A percentile compares a stretch with the other conserved stretches of the same genome.
phyloP scores from a whole-genome alignment of 2,329 filamentous ascomycete species.

The Nemania abortiva region DNA sequence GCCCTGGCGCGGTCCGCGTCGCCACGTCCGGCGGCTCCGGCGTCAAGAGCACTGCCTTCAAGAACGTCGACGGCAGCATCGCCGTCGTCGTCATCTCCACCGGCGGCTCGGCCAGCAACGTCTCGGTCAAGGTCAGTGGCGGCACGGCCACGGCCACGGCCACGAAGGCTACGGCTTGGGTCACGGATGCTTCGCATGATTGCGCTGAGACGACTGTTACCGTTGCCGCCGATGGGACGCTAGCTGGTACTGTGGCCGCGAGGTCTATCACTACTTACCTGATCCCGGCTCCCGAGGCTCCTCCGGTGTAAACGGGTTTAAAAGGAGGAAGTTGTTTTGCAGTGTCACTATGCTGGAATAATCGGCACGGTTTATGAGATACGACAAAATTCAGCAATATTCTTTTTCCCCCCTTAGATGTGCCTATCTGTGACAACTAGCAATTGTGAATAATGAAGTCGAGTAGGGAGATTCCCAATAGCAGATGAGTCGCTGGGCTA shows the following conservation, averaged over 20 bases:
- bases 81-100: constrained; percentile 54
- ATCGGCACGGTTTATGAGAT: background rate
- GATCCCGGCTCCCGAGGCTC: constrained; percentile 39
- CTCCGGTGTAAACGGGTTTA: constrained; percentile 17
- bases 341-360: background rate
- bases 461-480: background rate
- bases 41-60: constrained; percentile 53
- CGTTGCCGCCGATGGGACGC: constrained; percentile 39
- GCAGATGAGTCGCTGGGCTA: background rate
- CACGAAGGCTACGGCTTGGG: constrained; percentile 46
- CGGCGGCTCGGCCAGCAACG: constrained; percentile 36
- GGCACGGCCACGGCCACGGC: constrained; percentile 19
- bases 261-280: constrained; percentile 48
- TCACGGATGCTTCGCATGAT: constrained; percentile 45
- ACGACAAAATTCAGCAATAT: background rate
- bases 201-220: constrained; percentile 43
- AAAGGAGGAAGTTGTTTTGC: background rate
- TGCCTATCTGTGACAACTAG: background rate
- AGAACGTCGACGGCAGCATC: constrained; percentile 54
- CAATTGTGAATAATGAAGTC: background rate
- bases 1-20: constrained; percentile 54
- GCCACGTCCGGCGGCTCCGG: constrained; percentile 47
- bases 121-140: constrained; percentile 40
- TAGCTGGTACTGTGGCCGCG: constrained; percentile 45
- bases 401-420: background rate